Base-by-base conservation (phyloP, 345 rosid genomes). In the Eutrema yunnanense region DNA sequence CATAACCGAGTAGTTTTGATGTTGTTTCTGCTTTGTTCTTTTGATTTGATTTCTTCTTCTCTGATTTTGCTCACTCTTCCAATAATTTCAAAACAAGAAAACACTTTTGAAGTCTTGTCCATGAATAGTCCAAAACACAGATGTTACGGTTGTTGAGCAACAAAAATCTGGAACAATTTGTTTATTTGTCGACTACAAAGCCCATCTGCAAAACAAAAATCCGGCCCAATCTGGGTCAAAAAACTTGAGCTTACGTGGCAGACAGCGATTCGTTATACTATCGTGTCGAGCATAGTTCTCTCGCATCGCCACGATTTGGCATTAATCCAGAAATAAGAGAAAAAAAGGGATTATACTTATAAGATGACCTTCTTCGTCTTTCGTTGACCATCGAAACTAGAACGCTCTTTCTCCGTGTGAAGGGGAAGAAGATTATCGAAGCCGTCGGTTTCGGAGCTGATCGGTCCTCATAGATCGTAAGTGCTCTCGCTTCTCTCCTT, bases 321-420 rank as follows among this genome's bases (percentile, higher is more conserved):
- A 70, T 63, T 48, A 46, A 63, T 13, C 27, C 10, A 38, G 7
- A 29, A 26, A 52, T 3, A 6, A 40, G 7, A 50, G 57, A 14
- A 73, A 46, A 16, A 67, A 68, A 56, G 0, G 43, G 32, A 55
- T 22, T 22, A 22, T 22, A 22, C 26, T 40, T 63, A 76, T 52
- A 75, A 70, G 65, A 34, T 47, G 80, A 63, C 70, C 71, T 63
- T 63, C 71, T 63, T 63, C 65, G 71, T 76, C 62, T 56, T 63
- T 69, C 42, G 62, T 77, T 77, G 80, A 77, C 76, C 76, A 77
- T 57, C 72, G 12, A 71, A 77, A 51, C 66, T 69, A 62, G 14
- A 62, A 54, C 65, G 75, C 75, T 77, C 75, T 71, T 69, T 55
- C 75, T 62, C 70, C 63, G 69, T 62, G 42, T 58, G 79, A 30